phyloP scores from a whole-genome alignment of 2,329 filamentous ascomycete species.

The Lomentospora prolificans region DNA sequence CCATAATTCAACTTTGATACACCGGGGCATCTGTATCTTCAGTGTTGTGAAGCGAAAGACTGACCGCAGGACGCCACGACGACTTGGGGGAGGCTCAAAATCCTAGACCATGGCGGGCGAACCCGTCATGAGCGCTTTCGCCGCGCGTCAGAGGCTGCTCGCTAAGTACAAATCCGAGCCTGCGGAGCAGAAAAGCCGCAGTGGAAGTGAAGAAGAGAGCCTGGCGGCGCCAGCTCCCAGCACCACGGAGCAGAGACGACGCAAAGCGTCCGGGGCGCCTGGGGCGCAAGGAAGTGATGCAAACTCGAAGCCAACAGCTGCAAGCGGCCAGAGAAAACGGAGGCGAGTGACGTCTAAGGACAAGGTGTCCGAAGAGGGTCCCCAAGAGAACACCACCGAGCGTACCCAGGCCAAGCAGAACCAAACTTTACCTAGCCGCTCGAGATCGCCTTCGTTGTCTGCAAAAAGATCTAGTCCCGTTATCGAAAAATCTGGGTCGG shows the following conservation, averaged over 20 bases:
- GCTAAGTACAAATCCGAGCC: not conserved
- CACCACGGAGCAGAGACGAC: not conserved
- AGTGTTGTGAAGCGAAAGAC: too few species aligned
- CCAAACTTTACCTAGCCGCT: not conserved
- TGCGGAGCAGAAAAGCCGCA: not conserved
- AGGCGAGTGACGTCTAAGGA: not conserved
- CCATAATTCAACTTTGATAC: too few species aligned
- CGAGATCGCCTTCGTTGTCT: not conserved
- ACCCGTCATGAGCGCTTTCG: constrained; percentile 6
- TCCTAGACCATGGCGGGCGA: constrained; percentile 3
- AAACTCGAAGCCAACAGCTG: not conserved
- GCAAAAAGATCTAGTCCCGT: not conserved
- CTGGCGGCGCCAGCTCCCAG: not conserved
- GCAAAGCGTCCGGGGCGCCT: not conserved
- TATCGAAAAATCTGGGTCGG: not conserved
- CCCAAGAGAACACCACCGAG: not conserved
- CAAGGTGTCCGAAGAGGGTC: not conserved
- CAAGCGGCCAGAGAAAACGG: constrained; percentile 1
- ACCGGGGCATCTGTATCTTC: too few species aligned
- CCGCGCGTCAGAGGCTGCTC: constrained; percentile 5
- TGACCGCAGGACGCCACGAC: too few species aligned
- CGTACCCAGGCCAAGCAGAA: not conserved
- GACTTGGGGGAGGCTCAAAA: too few species aligned
- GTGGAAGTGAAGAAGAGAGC: not conserved
- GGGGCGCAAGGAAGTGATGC: not conserved